Evolutionary conservation across 192 early-diverging fungal genomes (phyloP).

Genomic region (Coemansia sp.): DNA sequence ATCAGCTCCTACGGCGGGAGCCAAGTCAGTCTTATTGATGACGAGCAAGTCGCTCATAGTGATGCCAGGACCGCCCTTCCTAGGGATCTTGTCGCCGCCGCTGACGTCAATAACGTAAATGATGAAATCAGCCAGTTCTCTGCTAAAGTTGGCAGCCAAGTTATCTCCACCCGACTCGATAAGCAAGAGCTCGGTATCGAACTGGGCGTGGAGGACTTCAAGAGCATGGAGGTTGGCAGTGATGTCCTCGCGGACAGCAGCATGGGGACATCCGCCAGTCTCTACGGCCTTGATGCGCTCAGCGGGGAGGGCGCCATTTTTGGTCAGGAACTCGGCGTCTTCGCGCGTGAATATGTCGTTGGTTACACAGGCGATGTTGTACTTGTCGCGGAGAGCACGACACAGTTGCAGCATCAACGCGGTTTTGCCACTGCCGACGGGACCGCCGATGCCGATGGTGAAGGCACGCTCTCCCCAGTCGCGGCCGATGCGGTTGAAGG

Average conservation of each 20-base stretch:
- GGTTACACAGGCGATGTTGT: constrained; percentile 89
- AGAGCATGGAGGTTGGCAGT: constrained; percentile 92
- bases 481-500: constrained; percentile 71
- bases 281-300: constrained; percentile 93
- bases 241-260: constrained; percentile 94
- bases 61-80: constrained; percentile 98
- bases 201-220: constrained; percentile 86
- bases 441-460: constrained; percentile 95
- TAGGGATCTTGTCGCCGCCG: constrained; percentile 96
- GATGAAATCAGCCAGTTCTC: constrained; percentile 86
- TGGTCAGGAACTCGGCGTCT: constrained; percentile 93
- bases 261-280: constrained; percentile 97
- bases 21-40: constrained; percentile 97
- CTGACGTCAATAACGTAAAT: constrained; percentile 98
- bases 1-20: constrained; percentile 87
- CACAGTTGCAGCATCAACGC: constrained; percentile 92
- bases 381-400: constrained; percentile 74
- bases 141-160: constrained; percentile 82
- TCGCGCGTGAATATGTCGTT: constrained; percentile 98
- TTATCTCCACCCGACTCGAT: constrained; percentile 96
- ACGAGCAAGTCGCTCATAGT: constrained; percentile 94
- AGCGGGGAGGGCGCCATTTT: constrained; percentile 83
- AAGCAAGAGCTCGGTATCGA: constrained; percentile 80
- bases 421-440: constrained; percentile 95
- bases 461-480: constrained; percentile 93